Conservation (phyloP, 129 eudicot genomes). For the Ambrosia trifida region DNA sequence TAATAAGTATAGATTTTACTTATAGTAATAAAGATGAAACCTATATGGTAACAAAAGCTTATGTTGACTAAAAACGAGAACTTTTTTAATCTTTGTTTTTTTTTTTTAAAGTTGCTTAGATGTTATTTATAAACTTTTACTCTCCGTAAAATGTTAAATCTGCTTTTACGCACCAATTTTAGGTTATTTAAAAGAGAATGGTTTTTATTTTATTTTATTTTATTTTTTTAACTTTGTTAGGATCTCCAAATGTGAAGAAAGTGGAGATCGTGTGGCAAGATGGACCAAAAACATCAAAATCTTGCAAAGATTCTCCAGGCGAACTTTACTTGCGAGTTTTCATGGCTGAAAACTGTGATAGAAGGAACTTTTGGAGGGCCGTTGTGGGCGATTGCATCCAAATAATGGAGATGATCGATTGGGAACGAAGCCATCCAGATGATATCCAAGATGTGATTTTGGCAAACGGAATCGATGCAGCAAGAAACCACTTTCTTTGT, state of each 20-base stretch:
- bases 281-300: constrained; percentile 37
- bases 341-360: constrained; percentile 60
- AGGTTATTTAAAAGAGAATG: not conserved
- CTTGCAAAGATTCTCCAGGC: constrained; percentile 40
- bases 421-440: constrained; percentile 92
- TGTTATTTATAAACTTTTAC: too few relatives aligned
- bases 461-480: constrained; percentile 75
- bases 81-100: too few relatives aligned
- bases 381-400: constrained; percentile 60
- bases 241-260: constrained; percentile 72
- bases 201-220: too few relatives aligned
- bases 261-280: constrained; percentile 93
- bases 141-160: too few relatives aligned
- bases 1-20: too few relatives aligned
- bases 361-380: constrained; percentile 58
- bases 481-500: constrained; percentile 56
- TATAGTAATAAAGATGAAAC: too few relatives aligned
- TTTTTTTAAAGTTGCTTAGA: too few relatives aligned
- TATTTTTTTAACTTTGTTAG: constrained; percentile 31
- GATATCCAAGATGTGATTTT: constrained; percentile 55
- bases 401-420: constrained; percentile 76
- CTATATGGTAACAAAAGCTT: too few relatives aligned
- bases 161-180: too few relatives aligned
- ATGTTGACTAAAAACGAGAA: not conserved
- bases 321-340: constrained; percentile 74